Conservation (phyloP, 129 eudicot genomes). For the Saposhnikovia divaricata region DNA sequence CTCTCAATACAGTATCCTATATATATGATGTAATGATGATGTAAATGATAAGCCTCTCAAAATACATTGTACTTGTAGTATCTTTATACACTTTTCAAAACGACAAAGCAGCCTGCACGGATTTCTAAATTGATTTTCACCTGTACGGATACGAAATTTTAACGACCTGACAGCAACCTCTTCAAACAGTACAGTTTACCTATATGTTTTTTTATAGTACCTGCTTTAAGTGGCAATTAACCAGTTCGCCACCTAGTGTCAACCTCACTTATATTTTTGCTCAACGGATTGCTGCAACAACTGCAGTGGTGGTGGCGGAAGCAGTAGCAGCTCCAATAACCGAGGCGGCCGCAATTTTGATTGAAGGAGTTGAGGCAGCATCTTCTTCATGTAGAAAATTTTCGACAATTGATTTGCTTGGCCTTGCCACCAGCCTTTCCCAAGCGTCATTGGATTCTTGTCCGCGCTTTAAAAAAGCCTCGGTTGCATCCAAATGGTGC, state of each 20-base stretch:
- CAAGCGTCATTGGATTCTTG: slow-evolving; percentile 36
- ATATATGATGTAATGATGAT: no score
- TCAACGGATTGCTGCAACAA: slow-evolving; percentile 14
- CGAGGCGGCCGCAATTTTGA: background rate
- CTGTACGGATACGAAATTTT: slow-evolving; percentile 22
- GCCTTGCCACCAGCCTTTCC: slow-evolving; percentile 43
- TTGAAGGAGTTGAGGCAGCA: slow-evolving; percentile 4
- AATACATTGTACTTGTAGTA: no score
- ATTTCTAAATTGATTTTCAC: slow-evolving; percentile 16
- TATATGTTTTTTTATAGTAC: no score
- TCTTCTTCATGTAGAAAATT: slow-evolving; percentile 30
- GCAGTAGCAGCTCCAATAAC: background rate
- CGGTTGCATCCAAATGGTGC: slow-evolving; percentile 52
- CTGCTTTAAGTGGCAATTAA: background rate
- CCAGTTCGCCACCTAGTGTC: no score
- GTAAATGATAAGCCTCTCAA: no score
- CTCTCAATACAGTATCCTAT: no score
- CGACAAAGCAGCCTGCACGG: slow-evolving; percentile 5
- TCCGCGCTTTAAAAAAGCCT: slow-evolving; percentile 31
- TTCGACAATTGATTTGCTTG: slow-evolving; percentile 28
- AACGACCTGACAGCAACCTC: slow-evolving; percentile 14
- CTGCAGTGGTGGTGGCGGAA: slow-evolving; percentile 6
- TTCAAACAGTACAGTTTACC: background rate
- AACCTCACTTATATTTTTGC: background rate
- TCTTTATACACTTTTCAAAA: background rate